Conservation (phyloP, 1,284 basidiomycete genomes). For the Leccinum angustisporum region DNA sequence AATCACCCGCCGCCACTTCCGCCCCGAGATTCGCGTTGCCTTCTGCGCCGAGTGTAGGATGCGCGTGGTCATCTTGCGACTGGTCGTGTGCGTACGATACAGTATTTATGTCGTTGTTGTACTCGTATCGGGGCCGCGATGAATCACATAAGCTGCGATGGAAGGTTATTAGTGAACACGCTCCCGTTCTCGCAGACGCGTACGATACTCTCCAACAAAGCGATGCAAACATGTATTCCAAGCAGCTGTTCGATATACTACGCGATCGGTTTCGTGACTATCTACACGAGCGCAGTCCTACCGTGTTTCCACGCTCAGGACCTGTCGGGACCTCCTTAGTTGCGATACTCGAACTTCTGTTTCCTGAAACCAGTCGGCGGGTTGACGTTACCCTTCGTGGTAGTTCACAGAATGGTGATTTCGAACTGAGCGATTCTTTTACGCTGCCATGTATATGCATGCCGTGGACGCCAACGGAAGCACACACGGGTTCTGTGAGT, state of each 20-base stretch:
- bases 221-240: background rate
- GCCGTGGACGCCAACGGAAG: no score
- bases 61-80: background rate
- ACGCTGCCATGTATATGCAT: no score
- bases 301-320: background rate
- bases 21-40: no score
- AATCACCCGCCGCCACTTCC: no score
- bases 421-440: no score
- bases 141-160: background rate
- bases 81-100: background rate
- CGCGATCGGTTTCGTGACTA: background rate
- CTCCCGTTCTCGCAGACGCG: background rate
- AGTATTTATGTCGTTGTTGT: background rate
- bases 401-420: no score
- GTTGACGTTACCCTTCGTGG: no score
- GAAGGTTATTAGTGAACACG: background rate
- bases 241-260: background rate
- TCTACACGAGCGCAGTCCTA: background rate
- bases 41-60: background rate
- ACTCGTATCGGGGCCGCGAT: background rate
- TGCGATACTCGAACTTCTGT: background rate
- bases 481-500: no score
- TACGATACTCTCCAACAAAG: no score
- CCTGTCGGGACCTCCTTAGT: background rate
- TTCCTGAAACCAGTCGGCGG: background rate